Base-by-base conservation (phyloP, 257 asterid species). In the Solanum boliviense region DNA sequence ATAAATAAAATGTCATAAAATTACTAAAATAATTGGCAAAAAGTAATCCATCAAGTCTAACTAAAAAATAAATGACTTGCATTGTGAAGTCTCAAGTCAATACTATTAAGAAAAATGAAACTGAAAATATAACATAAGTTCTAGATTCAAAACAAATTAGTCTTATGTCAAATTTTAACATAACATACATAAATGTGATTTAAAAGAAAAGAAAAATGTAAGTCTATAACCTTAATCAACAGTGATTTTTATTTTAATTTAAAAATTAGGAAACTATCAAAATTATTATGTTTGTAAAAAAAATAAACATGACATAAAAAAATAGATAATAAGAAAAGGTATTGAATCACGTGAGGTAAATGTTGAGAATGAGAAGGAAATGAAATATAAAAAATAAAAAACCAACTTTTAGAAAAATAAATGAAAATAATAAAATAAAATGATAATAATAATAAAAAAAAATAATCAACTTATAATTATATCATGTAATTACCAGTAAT, bases 361-460 rank as follows among this genome's bases (percentile, higher is more conserved):
- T 6, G 4, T 52, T 52, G 9, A 15, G 9, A 5, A 16, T 16
- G 4, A 52, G 10, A 52, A 6, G n/a, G 3, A 18, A 56, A 18
- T 56, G 4, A 56, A 46, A 56, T 56, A 52, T 52, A 16, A 52
- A 52, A 6, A 52, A 16, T 1, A 52, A 2, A 52, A 48, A 48
- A 16, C 0, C 15, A 52, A 16, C 23, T 48, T 52, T 52, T 52
- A 0, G 3, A 52, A 52, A 52, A 52, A 52, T 52, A 18, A 52
- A 52, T 52, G 3, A 16, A 15, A 16, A 52, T 5, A 0, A 52
- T 16, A 46, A 46, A 5, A 52, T 16, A 52, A 16, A 52, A 48
- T 4, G n/a, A n/a, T n/a, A n/a, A n/a, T 1, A 13, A 13, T 11
- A 11, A 15, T 0, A 5, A 5, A 2, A 48, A 16, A 52, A 0